Base-by-base conservation (phyloP, 163 green algal species). In the Volvox carteri region DNA sequence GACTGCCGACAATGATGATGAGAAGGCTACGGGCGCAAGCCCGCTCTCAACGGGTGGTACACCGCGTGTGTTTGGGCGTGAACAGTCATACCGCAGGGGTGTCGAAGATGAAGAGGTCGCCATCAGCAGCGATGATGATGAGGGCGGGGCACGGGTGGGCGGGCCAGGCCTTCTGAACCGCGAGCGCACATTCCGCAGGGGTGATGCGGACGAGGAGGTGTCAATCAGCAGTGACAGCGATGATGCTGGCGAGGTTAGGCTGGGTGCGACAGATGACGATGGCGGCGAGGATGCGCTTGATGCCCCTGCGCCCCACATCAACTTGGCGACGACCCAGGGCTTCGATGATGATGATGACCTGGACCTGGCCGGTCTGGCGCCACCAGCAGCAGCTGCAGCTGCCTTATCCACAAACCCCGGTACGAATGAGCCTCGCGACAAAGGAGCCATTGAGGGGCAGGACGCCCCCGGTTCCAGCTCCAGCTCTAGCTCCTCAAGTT, bases 121-220 rank as follows among this genome's bases (percentile, higher is more conserved):
- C 3, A 12, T 88, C 48, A 88, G 83, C 48, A 81, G 83, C 50
- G 68, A 33, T 28, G 83, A 88, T 3, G 68, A 56, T 21, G 56
- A 76, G 37, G 77, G 41, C 18, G 76, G 33, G n/a, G 76, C 12
- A 39, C n/a, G 25, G 73, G 73, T 28, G 3, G n/a, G 50, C 28
- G 1, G 44, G 19, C 21, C 28, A 70, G 48, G 50, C 16, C 50
- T 30, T 7, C 18, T 88, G 0, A 41, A 50, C 35, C 67, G 83
- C 5, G 83, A 88, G 83, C 67, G 42, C 44, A 83, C 83, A 28
- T 88, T 80, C 68, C 83, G 83, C 9, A 25, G 28, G n/a, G 83
- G 83, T 16, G 48, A n/a, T 23, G 83, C 67, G 0, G 83, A 88
- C 25, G 83, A 88, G 83, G 83, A 88, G 68, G 62, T 80, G 1